A percentile compares a stretch with the other conserved stretches of the same genome.
Evolutionary conservation across 2,329 filamentous ascomycete genomes (phyloP).

Genomic region (Aspergillus sp.): DNA sequence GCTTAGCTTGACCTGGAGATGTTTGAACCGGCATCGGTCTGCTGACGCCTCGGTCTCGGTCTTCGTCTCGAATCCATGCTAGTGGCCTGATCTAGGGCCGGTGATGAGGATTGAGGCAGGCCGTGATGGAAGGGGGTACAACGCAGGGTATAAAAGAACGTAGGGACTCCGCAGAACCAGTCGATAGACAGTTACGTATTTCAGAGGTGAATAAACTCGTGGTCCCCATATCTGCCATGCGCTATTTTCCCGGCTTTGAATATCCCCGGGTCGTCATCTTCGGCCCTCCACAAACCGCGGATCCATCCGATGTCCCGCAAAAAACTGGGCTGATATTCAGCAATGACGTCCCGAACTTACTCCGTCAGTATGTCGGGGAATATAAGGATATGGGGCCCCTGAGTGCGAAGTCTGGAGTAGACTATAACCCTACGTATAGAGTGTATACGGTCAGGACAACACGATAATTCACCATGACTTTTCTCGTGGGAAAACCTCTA

Average conservation of each 20-base stretch:
- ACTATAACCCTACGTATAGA: neutral
- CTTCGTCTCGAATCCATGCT: neutral
- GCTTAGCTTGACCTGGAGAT: neutral
- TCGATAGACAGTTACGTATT: too few species aligned
- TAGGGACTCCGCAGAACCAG: too few species aligned
- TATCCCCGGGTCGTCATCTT: neutral
- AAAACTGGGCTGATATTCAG: neutral
- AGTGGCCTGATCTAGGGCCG: neutral
- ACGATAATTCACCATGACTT: slow-evolving; percentile 16
- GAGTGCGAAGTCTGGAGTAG: neutral
- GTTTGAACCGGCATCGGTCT: neutral
- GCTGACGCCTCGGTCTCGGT: neutral
- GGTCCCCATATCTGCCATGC: neutral
- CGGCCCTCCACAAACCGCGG: slow-evolving; percentile 1
- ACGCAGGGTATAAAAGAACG: too few species aligned
- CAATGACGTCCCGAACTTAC: neutral
- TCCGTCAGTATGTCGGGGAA: neutral
- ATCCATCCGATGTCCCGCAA: neutral
- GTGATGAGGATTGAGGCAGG: neutral
- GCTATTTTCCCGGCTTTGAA: neutral
- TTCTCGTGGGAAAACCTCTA: slow-evolving; percentile 32
- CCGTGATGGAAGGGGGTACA: neutral
- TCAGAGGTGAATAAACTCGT: neutral
- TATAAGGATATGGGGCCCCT: neutral
- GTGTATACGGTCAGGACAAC: neutral